Conservation (phyloP, 352 stramenopile species). For the Globisporangium barbulae region DNA sequence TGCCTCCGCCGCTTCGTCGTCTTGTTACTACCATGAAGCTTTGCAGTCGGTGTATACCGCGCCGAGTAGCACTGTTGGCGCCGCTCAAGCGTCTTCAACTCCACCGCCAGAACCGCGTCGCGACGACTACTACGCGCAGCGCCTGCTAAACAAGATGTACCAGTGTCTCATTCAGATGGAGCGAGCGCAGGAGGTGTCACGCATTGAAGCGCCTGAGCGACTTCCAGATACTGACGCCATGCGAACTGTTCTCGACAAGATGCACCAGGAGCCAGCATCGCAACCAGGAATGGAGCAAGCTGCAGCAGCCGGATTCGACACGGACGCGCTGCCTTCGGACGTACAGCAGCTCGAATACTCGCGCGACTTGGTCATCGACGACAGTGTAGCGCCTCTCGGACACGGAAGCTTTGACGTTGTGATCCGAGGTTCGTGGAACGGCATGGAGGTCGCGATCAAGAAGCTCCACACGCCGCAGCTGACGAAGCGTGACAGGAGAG, state of each 20-base stretch:
- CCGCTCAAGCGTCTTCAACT: neutral
- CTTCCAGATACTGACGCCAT: neutral
- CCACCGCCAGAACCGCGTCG: neutral
- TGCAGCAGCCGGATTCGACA: neutral
- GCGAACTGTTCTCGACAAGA: neutral
- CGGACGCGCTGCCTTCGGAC: neutral
- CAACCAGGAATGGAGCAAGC: neutral
- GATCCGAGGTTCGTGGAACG: conserved; percentile 21
- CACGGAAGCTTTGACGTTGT: conserved; percentile 31
- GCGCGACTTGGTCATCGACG: conserved; percentile 20
- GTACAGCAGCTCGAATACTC: conserved; percentile 26
- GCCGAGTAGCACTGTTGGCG: neutral
- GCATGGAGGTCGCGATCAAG: conserved; percentile 30
- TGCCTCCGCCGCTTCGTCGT: neutral
- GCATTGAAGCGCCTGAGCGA: neutral
- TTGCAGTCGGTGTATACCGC: neutral
- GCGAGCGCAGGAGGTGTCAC: neutral
- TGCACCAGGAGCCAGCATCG: neutral
- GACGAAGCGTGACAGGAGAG: conserved; percentile 31
- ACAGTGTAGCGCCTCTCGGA: conserved; percentile 18
- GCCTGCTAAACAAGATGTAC: neutral
- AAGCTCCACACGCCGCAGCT: conserved; percentile 31
- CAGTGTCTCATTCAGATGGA: neutral
- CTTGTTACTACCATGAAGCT: neutral
- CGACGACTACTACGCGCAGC: neutral